Base-by-base conservation (phyloP, 176 grass and related monocot species). In the Cymbopogon citratus region DNA sequence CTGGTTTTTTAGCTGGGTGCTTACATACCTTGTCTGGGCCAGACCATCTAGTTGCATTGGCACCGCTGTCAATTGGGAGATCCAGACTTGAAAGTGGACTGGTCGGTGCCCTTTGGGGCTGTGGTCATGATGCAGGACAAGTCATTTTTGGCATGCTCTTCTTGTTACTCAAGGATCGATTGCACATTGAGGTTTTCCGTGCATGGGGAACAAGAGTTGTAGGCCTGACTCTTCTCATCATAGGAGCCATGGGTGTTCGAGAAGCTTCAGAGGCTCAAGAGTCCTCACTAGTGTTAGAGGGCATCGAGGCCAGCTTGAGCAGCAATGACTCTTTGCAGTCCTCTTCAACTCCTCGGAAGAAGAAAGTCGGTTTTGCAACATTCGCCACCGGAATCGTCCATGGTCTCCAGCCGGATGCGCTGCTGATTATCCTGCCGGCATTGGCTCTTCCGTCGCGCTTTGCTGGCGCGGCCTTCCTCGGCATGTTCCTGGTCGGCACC, bases 101-200 rank as follows among this genome's bases (percentile, higher is more conserved):
- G 70, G 97, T 99, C 19, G 93, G 97, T 39, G 97, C 97, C n/a
- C 92, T 99, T 34, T 99, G 97, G 97, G 97, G 97, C 21, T 99
- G 93, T 81, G 97, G 97, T 12, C 97, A 99, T 73, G 97, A 99
- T 41, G 97, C 97, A 6, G 97, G 97, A 38, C 97, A 99, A 82
- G 87, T 96, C 46, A 91, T 99, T 64, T 99, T 99, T 16, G 97
- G 97, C 11, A 80, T 99, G 86, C 85, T 99, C 62, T 99, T 99
- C 70, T 83, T 93, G 73, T 61, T 96, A 74, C 93, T 99, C 63
- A 99, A 99, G 84, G 97, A 99, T 52, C 85, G 91, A 33, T 75
- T 99, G 74, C 97, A 99, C 86, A 91, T 99, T 0, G 97, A 99
- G 85, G 85, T 99, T 69, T 79, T 99, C 21, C 80, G 88, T 40